Base-by-base conservation (phyloP, 371 early-diverging fungal species). In the Rhizopus sp. region DNA sequence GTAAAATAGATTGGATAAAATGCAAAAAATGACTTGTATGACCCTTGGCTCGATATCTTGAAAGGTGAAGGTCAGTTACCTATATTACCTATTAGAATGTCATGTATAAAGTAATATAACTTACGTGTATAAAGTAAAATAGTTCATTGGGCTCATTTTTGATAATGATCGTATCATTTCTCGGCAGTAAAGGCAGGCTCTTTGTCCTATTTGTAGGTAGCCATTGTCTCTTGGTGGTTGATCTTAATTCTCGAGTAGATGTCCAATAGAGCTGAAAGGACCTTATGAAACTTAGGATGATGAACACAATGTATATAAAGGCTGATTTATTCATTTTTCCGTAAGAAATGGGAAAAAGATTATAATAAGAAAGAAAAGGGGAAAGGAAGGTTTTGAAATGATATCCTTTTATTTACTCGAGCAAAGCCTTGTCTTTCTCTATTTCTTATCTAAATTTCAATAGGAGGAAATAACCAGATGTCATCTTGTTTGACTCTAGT, bases 1-100 rank as follows among this genome's bases (percentile, higher is more conserved):
- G 89, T 16, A 90, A 71, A 0, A 75, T 74, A 2, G 88, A 85
- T 34, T 81, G 75, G 29, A 94, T 69, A 64, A 94, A 93, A 53
- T 87, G 82, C 59, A 85, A 67, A 62, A 94, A 85, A 63, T 93
- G 91, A n/a, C 79, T 62, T 0, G 89, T 77, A 13, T 91, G 91
- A 31, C 93, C 92, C 41, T 69, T 58, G 4, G 74, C 64, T 33
- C 74, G 65, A 70, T 76, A 91, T 39, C 83, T 82, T 51, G 91
- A 91, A 45, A 95, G 82, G 66, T 95, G 96, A 5, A 95, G 51
- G 70, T 95, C 95, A 0, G 95, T 88, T 5, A 92, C 82, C 83
- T 94, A 63, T 31, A 38, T 15, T 38, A 59, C 9, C 44, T n/a
- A 34, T 42, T 15, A 23, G 23, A 23, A n/a, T 13, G 41, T 41